Evolutionary conservation across 768 basidiomycete species (phyloP).

Genomic region (Pulveroboletus sp.): DNA sequence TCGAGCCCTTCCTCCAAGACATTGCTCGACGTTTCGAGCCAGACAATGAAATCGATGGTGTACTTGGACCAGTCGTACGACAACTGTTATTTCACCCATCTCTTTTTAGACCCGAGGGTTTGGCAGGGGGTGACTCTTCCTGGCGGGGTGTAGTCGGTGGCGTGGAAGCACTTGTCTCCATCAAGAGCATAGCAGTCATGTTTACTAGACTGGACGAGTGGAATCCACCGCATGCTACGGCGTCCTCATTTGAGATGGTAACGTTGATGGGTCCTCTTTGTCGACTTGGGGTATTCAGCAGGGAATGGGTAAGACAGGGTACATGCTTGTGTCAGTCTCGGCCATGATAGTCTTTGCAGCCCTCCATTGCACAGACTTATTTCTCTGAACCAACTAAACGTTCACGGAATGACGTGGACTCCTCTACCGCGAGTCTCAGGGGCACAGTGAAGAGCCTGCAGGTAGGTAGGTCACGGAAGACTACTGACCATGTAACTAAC

Average conservation of each 20-base stretch:
- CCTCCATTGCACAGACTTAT: conserved; percentile 67
- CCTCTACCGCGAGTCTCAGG: conserved; percentile 81
- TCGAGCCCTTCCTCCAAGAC: conserved; percentile 80
- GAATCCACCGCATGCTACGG: conserved; percentile 58
- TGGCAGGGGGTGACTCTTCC: conserved; percentile 65
- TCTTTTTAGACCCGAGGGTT: conserved; percentile 60
- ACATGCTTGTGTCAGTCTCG: background rate
- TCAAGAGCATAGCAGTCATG: conserved; percentile 82
- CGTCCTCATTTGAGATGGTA: conserved; percentile 54
- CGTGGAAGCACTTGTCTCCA: conserved; percentile 69
- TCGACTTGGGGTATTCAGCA: conserved; percentile 79
- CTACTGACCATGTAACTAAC: background rate
- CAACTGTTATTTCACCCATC: conserved; percentile 60
- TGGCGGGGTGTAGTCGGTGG: conserved; percentile 89
- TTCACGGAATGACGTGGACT: conserved; percentile 67
- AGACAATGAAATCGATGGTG: conserved; percentile 68
- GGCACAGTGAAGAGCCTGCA: conserved; percentile 82
- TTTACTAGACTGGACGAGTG: conserved; percentile 72
- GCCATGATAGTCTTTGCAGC: conserved; percentile 41
- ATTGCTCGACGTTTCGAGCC: conserved; percentile 76
- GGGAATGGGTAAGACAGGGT: conserved; percentile 67
- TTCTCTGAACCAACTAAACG: conserved; percentile 85
- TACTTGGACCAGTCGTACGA: conserved; percentile 72
- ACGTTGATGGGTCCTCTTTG: conserved; percentile 83
- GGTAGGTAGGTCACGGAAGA: conserved; percentile 34